Evolutionary conservation across 257 asterid species (phyloP).

Genomic region (Jacaranda mimosifolia): DNA sequence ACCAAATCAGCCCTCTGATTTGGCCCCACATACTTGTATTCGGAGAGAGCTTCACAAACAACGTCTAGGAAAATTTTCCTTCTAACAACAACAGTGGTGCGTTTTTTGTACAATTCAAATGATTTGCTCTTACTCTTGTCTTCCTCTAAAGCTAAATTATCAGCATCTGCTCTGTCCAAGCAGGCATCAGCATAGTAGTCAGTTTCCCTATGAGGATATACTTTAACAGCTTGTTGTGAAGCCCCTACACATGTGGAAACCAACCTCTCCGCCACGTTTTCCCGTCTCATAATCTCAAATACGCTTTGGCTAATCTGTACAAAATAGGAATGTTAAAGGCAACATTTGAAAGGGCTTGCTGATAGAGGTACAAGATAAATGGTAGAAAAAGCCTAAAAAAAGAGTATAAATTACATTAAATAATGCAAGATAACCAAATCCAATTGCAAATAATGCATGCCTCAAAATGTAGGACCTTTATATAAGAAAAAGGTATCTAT

Average conservation of each 20-base stretch:
- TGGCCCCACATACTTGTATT: slow-evolving; percentile 89
- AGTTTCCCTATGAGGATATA: slow-evolving; percentile 45
- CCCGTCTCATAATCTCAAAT: slow-evolving; percentile 68
- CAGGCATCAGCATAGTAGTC: slow-evolving; percentile 42
- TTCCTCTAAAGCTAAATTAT: slow-evolving; percentile 44
- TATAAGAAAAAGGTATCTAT: neutral
- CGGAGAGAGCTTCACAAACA: slow-evolving; percentile 82
- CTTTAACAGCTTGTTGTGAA: slow-evolving; percentile 49
- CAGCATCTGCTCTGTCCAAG: slow-evolving; percentile 46
- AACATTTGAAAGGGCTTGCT: slow-evolving; percentile 19
- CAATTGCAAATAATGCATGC: slow-evolving; percentile 7
- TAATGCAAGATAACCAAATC: slow-evolving; percentile 30
- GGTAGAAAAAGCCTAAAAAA: neutral
- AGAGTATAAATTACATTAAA: slow-evolving; percentile 1
- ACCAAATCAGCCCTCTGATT: slow-evolving; percentile 88
- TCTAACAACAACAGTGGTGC: slow-evolving; percentile 77
- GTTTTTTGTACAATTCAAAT: slow-evolving; percentile 84
- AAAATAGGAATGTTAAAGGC: slow-evolving; percentile 26
- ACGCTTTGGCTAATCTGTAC: slow-evolving; percentile 82
- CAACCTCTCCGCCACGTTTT: slow-evolving; percentile 49
- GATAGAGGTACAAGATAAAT: neutral
- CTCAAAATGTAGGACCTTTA: slow-evolving; percentile 11
- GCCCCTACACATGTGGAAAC: slow-evolving; percentile 46
- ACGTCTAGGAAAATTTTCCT: slow-evolving; percentile 73
- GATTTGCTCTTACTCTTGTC: slow-evolving; percentile 56